phyloP scores from a whole-genome alignment of 2,329 filamentous ascomycete species.

The Botrytis fragariae region DNA sequence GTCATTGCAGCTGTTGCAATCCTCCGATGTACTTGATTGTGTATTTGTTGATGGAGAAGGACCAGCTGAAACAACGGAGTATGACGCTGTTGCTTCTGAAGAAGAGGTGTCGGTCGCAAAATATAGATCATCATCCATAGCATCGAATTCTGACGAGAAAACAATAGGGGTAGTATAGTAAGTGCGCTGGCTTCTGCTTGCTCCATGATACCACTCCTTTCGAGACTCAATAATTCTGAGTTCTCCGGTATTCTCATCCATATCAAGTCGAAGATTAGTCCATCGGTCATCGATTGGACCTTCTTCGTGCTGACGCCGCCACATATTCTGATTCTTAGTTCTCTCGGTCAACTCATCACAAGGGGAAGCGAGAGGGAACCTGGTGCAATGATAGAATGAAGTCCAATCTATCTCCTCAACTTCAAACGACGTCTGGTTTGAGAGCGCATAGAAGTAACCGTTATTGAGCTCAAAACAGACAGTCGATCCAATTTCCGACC shows the following conservation, averaged over 20 bases:
- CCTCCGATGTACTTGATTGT: neutral
- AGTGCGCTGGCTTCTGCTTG: slow-evolving; percentile 59
- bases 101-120: slow-evolving; percentile 10
- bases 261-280: slow-evolving; percentile 62
- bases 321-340: slow-evolving; percentile 51
- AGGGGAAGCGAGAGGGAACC: slow-evolving; percentile 56
- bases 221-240: slow-evolving; percentile 65
- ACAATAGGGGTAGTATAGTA: slow-evolving; percentile 61
- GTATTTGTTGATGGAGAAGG: neutral
- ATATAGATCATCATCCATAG: slow-evolving; percentile 19
- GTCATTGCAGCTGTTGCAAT: neutral
- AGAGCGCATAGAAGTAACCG: slow-evolving; percentile 65
- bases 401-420: slow-evolving; percentile 64
- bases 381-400: slow-evolving; percentile 66
- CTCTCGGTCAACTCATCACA: slow-evolving; percentile 42
- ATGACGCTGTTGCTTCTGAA: slow-evolving; percentile 7
- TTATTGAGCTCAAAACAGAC: slow-evolving; percentile 71
- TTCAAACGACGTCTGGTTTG: slow-evolving; percentile 61
- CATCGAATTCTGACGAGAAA: slow-evolving; percentile 39
- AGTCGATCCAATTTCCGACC: slow-evolving; percentile 62
- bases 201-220: slow-evolving; percentile 61
- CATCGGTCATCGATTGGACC: slow-evolving; percentile 73
- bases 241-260: slow-evolving; percentile 56
- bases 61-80: neutral
- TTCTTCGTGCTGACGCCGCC: slow-evolving; percentile 65